Percentiles rank a stretch among this genome's conserved stretches.
phyloP scores from a whole-genome alignment of 1,139 yeast species.

The Hemisphaericaspora subhashii region DNA sequence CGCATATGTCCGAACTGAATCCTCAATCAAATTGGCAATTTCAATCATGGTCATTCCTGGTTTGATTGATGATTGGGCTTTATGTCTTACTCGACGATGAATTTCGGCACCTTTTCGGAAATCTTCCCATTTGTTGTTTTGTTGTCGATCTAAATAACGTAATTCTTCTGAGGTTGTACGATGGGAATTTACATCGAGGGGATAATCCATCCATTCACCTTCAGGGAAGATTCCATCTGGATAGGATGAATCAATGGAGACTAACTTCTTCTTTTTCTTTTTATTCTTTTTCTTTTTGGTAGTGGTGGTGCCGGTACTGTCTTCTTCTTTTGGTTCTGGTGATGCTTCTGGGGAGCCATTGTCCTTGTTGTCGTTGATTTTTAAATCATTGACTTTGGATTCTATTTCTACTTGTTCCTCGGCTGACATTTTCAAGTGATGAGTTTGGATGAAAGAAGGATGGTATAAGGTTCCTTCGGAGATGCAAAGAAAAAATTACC shows the following conservation, averaged over 20 bases:
- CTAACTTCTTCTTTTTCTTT: slow-evolving; percentile 44
- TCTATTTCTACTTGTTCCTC: slow-evolving; percentile 3
- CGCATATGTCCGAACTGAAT: slow-evolving; percentile 74
- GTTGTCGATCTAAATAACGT: slow-evolving; percentile 73
- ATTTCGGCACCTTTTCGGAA: slow-evolving; percentile 95
- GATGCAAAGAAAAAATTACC: not conserved
- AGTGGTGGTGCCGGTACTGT: slow-evolving; percentile 22
- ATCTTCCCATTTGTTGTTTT: slow-evolving; percentile 71
- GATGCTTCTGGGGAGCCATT: not conserved
- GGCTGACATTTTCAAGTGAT: slow-evolving; percentile 1
- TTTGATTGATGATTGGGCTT: slow-evolving; percentile 69
- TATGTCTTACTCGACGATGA: slow-evolving; percentile 85
- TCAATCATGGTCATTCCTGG: slow-evolving; percentile 95
- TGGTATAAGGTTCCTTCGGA: not conserved
- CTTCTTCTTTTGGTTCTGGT: not conserved
- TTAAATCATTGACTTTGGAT: slow-evolving; percentile 4
- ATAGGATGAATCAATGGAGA: slow-evolving; percentile 65
- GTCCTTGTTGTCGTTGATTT: slow-evolving; percentile 4
- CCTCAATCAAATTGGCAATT: slow-evolving; percentile 86
- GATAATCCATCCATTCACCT: slow-evolving; percentile 82
- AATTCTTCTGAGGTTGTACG: slow-evolving; percentile 87
- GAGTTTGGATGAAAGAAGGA: not conserved
- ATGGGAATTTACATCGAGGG: slow-evolving; percentile 67
- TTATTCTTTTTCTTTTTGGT: slow-evolving; percentile 49
- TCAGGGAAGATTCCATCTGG: slow-evolving; percentile 81